These are phyloP conservation scores for Neonectria magnoliae DNA, from an alignment of 2,329 filamentous ascomycete genomes.

Conservation along the genomic window DNA sequence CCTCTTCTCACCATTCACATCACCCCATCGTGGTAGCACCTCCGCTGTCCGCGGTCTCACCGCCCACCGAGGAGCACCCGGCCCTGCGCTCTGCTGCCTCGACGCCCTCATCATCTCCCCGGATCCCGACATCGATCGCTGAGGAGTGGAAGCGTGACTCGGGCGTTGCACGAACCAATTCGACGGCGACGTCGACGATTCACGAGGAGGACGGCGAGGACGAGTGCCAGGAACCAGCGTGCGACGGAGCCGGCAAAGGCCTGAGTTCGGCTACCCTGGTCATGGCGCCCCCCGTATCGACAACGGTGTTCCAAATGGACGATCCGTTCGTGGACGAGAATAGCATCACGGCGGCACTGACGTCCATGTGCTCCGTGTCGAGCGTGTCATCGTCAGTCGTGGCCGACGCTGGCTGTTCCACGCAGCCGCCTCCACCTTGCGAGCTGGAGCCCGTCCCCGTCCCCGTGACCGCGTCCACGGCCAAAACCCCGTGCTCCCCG, in stretches of 20 bases:
- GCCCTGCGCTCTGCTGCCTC: conserved; percentile 53
- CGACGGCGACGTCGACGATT: conserved; percentile 47
- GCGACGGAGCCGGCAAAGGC: conserved; percentile 14
- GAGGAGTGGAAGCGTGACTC: conserved; percentile 66
- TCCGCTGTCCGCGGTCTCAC: conserved; percentile 48
- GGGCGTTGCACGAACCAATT: conserved; percentile 59
- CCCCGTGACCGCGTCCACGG: conserved; percentile 22
- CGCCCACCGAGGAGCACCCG: conserved; percentile 63
- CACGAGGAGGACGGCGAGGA: conserved; percentile 55
- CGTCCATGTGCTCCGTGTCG: conserved; percentile 34
- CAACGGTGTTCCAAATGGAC: conserved; percentile 26
- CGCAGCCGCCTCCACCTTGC: conserved; percentile 31
- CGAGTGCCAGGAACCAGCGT: conserved; percentile 42
- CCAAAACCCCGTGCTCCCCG: conserved; percentile 30
- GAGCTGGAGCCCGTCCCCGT: conserved; percentile 24
- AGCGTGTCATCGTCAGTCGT: conserved; percentile 34
- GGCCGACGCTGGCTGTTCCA: conserved; percentile 40
- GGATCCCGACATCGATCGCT: conserved; percentile 38
- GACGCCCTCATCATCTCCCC: conserved; percentile 31
- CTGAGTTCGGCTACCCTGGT: conserved; percentile 7
- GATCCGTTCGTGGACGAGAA: conserved; percentile 41
- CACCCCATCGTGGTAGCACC: conserved; percentile 46
- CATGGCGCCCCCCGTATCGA: conserved; percentile 25
- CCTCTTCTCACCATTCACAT: conserved; percentile 22
- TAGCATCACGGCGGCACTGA: conserved; percentile 35